Conservation (phyloP, 192 early-diverging fungal species). For the Dissophora globulifera region DNA sequence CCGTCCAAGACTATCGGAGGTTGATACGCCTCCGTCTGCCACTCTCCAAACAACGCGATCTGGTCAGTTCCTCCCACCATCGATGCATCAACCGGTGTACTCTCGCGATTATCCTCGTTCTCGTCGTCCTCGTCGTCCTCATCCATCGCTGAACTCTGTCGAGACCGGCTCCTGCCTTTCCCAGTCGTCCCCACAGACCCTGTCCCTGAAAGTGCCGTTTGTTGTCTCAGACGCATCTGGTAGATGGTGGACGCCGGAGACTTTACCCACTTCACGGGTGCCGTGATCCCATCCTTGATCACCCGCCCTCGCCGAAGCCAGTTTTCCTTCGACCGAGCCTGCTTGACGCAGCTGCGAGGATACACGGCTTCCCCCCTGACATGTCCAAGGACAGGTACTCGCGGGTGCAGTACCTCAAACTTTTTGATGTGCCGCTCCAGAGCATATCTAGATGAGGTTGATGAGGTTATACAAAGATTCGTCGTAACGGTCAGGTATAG, state of each 20-base stretch:
- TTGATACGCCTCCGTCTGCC: conserved; percentile 83
- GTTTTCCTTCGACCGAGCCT: conserved; percentile 63
- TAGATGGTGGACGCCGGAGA: conserved; percentile 37
- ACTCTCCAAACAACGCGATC: conserved; percentile 79
- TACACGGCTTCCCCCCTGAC: conserved; percentile 84
- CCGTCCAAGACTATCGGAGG: conserved; percentile 70
- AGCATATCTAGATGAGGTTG: conserved; percentile 64
- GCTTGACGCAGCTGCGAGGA: conserved; percentile 76
- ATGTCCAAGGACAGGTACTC: conserved; percentile 74
- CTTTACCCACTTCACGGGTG: conserved; percentile 41
- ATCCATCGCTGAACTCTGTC: conserved; percentile 48
- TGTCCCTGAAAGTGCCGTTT: conserved; percentile 29
- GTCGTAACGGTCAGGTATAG: not conserved
- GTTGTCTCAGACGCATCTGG: conserved; percentile 45
- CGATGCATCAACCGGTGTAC: too few species aligned
- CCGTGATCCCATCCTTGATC: conserved; percentile 40
- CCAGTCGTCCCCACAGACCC: not conserved
- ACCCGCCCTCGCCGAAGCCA: conserved; percentile 74
- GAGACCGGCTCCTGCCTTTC: not conserved
- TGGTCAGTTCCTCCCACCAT: conserved; percentile 30
- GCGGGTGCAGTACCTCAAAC: conserved; percentile 81
- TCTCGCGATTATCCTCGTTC: conserved; percentile 1
- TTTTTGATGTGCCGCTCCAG: conserved; percentile 87
- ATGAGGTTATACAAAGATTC: not conserved
- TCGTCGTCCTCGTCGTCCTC: conserved; percentile 4